Conservation (phyloP, 2,329 filamentous ascomycete species). For the Xylariales sp. region DNA sequence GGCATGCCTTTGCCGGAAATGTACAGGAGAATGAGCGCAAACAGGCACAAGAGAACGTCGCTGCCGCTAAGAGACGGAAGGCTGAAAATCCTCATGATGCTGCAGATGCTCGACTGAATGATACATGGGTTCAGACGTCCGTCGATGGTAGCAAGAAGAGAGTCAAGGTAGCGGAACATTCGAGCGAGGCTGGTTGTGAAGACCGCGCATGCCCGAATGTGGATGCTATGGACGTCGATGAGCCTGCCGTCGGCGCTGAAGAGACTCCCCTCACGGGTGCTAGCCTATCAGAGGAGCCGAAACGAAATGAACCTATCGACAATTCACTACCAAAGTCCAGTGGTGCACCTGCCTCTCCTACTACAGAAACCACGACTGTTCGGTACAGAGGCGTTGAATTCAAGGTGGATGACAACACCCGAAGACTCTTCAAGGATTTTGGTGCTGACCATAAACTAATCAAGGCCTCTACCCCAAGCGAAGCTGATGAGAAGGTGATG, state of each 20-base stretch:
- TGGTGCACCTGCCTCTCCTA: neutral
- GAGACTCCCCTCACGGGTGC: neutral
- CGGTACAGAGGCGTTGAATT: neutral
- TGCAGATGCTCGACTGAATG: conserved; percentile 26
- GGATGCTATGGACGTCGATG: neutral
- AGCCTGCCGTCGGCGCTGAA: neutral
- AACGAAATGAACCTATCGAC: neutral
- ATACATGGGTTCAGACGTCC: conserved; percentile 36
- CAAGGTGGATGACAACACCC: neutral
- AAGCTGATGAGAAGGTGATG: no score
- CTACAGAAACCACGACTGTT: neutral
- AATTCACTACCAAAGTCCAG: neutral
- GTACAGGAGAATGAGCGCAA: conserved; percentile 20
- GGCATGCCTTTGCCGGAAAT: conserved; percentile 21
- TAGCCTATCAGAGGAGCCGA: neutral
- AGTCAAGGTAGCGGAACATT: conserved; percentile 27
- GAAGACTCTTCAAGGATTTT: neutral
- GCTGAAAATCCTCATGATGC: conserved; percentile 14
- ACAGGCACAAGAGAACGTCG: conserved; percentile 18
- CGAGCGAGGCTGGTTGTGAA: conserved; percentile 5
- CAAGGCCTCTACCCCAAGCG: no score
- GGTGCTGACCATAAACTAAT: neutral
- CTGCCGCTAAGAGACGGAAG: conserved; percentile 22
- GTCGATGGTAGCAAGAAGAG: conserved; percentile 36
- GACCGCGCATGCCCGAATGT: neutral